phyloP scores from a whole-genome alignment of 164 flowering plant species.

The Liquidambar formosana region DNA sequence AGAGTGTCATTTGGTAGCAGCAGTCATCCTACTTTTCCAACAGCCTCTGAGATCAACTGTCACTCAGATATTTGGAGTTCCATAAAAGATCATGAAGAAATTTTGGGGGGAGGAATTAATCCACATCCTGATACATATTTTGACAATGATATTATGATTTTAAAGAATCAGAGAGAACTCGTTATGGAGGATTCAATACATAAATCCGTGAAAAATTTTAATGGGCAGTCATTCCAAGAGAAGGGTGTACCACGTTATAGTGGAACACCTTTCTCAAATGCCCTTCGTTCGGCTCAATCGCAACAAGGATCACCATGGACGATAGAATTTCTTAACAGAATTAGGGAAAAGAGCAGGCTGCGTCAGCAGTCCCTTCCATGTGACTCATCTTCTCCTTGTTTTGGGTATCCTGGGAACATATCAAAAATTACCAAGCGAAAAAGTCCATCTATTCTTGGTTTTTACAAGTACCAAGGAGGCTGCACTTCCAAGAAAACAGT shows the following conservation, averaged over 20 bases:
- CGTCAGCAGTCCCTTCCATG: slow-evolving; percentile 50
- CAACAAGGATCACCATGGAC: slow-evolving; percentile 88
- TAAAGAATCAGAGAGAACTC: slow-evolving; percentile 21
- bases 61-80: slow-evolving; percentile 34
- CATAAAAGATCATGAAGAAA: slow-evolving; percentile 20
- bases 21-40: slow-evolving; percentile 36
- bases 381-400: slow-evolving; percentile 31
- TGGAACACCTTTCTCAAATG: slow-evolving; percentile 53
- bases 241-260: slow-evolving; percentile 25
- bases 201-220: slow-evolving; percentile 23
- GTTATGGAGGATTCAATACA: slow-evolving; percentile 26
- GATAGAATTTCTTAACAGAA: slow-evolving; percentile 76
- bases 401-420: slow-evolving; percentile 28
- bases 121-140: slow-evolving; percentile 19
- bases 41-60: slow-evolving; percentile 38
- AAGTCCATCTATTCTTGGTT: slow-evolving; percentile 83
- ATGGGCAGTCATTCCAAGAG: slow-evolving; percentile 22
- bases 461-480: slow-evolving; percentile 69
- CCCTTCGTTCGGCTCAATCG: slow-evolving; percentile 41
- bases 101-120: slow-evolving; percentile 16
- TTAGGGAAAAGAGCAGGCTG: slow-evolving; percentile 69
- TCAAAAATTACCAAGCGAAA: slow-evolving; percentile 54
- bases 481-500: slow-evolving; percentile 35
- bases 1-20: slow-evolving; percentile 36
- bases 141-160: slow-evolving; percentile 19